Percentiles rank a stretch among this genome's conserved stretches.
Evolutionary conservation across 106 monocot genomes (phyloP).

Genomic region (Apostasia shenzhenica): DNA sequence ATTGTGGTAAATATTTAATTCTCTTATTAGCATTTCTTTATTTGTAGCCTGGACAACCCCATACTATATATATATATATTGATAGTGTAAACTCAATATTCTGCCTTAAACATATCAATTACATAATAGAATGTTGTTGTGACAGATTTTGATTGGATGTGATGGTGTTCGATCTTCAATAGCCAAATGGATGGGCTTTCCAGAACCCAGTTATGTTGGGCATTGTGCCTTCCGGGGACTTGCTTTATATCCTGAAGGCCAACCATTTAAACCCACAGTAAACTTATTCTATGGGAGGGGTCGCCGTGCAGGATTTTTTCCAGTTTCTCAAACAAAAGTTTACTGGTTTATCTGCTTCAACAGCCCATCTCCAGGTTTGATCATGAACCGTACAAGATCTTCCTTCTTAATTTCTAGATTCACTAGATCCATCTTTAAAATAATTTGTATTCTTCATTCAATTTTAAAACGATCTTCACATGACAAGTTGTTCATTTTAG

Average conservation of each 20-base stretch:
- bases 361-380: constrained; percentile 62
- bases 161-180: constrained; percentile 79
- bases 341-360: constrained; percentile 99
- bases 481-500: too few relatives aligned
- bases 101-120: too few relatives aligned
- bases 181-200: constrained; percentile 96
- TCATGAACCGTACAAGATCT: background rate
- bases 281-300: constrained; percentile 80
- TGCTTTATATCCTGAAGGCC: constrained; percentile 66
- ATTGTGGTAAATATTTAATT: too few relatives aligned
- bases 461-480: too few relatives aligned
- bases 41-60: too few relatives aligned
- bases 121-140: background rate
- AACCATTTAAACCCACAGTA: constrained; percentile 58
- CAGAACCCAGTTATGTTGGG: constrained; percentile 85
- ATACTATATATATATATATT: too few relatives aligned
- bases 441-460: too few relatives aligned
- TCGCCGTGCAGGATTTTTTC: constrained; percentile 70
- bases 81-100: too few relatives aligned
- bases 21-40: too few relatives aligned
- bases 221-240: constrained; percentile 91
- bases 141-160: constrained; percentile 82
- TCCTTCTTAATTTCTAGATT: too few relatives aligned
- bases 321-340: constrained; percentile 74
- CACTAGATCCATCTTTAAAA: too few relatives aligned